Base-by-base conservation (phyloP, 768 basidiomycete species). In the Aureoboletus auriporus region DNA sequence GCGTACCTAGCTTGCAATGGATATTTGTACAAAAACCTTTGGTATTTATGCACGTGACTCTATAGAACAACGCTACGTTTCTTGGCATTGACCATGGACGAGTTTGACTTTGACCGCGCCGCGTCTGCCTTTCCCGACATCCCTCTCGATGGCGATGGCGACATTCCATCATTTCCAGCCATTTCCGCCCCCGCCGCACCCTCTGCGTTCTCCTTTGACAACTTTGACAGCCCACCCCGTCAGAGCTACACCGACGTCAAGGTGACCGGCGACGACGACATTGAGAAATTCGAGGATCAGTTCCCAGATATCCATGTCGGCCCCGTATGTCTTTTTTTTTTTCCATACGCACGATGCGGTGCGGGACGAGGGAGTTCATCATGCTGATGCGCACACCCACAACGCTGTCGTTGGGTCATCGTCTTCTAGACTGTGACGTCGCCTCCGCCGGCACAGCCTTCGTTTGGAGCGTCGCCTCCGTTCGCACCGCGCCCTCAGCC, bases 61-160 rank as follows among this genome's bases (percentile, higher is more conserved):
- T 23, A 23, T 23, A 23, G 20, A n/a, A 23, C 20, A 23, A 23
- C 20, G 27, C 39, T 33, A 4, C 0, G 31, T 17, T 13, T 23
- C 28, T 20, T 44, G 12, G 36, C 23, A 38, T 41, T 10, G 31
- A 51, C 45, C 26, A 61, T 57, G 64, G 69, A 67, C 39, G 81
- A 79, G 60, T 82, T 90, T 59, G 89, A 92, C 72, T 86, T 88
- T 60, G 88, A 90, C 65, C 75, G 74, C 42, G 86, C 86, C n/a
- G 84, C 84, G 28, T 82, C 85, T 50, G 84, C 84, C 12, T 93
- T 92, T 67, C 90, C 90, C 30, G 90, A 90, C 61, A 89, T 93
- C 55, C 83, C 83, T 17, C 73, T 89, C 42, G 88, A 89, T 52
- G 86, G 80, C 33, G 68, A 71, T 16, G 74, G 71, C 54, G 83